phyloP scores from a whole-genome alignment of 2,329 filamentous ascomycete genomes.

The Teratosphaeria pseudoeucalypti region DNA sequence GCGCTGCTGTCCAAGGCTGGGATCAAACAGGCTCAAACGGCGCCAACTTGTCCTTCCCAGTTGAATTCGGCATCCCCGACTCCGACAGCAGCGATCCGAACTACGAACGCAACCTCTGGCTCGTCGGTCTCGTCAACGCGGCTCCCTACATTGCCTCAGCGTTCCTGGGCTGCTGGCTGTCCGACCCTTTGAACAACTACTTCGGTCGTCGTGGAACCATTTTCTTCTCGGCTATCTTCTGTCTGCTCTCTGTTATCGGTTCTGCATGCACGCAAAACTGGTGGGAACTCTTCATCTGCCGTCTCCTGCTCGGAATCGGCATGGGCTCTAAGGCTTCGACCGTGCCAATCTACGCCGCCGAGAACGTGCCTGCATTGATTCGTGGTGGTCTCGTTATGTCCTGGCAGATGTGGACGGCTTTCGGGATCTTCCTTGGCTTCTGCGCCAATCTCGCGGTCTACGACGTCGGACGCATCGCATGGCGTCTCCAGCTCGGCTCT shows the following conservation, averaged over 20 bases:
- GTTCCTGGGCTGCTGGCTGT: constrained; percentile 22
- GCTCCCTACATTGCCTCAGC: constrained; percentile 23
- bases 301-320: constrained; percentile 29
- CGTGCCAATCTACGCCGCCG: constrained; percentile 42
- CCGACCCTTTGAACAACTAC: constrained; percentile 27
- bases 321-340: constrained; percentile 37
- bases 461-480: constrained; percentile 28
- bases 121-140: constrained; percentile 24
- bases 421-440: constrained; percentile 37
- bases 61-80: constrained; percentile 16
- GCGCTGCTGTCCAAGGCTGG: constrained; percentile 27
- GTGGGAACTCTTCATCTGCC: constrained; percentile 24
- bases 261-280: constrained; percentile 50
- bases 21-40: constrained; percentile 25
- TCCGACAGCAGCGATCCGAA: constrained; percentile 7
- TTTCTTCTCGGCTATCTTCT: constrained; percentile 40
- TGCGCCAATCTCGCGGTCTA: constrained; percentile 34
- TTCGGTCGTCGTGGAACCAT: constrained; percentile 29
- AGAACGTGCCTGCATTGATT: constrained; percentile 42
- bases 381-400: constrained; percentile 48
- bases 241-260: constrained; percentile 58
- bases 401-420: constrained; percentile 28
- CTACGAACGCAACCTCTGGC: constrained; percentile 3
- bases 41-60: constrained; percentile 25
- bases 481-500: constrained; percentile 38